Conservation (phyloP, 2,329 filamentous ascomycete genomes). For the Phialophora tarda region DNA sequence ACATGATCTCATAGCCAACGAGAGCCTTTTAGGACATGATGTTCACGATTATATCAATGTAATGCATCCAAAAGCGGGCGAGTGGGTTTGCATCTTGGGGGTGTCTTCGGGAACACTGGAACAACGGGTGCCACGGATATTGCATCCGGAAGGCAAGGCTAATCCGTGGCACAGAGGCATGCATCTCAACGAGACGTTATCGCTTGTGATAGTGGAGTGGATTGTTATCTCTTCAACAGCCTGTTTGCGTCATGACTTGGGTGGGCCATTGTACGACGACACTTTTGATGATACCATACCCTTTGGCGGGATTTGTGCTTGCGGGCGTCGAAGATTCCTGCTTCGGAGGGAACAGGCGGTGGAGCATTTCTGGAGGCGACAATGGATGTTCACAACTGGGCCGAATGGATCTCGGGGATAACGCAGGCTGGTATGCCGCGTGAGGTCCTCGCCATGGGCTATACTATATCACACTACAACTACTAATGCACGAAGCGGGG, state of each 20-base stretch:
- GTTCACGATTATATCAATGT: conserved; percentile 22
- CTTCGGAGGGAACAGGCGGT: conserved; percentile 14
- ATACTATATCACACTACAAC: conserved; percentile 8
- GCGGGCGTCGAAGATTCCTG: conserved; percentile 3
- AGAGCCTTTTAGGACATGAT: conserved; percentile 2
- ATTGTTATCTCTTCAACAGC: conserved; percentile 8
- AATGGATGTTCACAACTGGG: conserved; percentile 8
- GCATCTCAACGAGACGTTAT: conserved; percentile 1
- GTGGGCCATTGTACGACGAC: conserved; percentile 11
- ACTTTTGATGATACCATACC: conserved; percentile 24
- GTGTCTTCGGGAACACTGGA: background rate
- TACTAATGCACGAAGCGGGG: conserved; percentile 18
- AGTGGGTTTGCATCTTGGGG: conserved; percentile 9
- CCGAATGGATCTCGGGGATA: background rate
- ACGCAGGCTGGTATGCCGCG: conserved; percentile 26
- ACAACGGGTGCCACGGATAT: background rate
- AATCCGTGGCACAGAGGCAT: background rate
- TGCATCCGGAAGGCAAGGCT: conserved; percentile 9
- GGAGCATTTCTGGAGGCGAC: conserved; percentile 13
- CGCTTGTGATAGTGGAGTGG: conserved; percentile 10
- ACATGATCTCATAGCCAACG: conserved; percentile 30
- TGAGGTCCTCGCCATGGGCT: background rate
- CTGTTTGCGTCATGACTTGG: conserved; percentile 3
- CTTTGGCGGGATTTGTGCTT: conserved; percentile 6
- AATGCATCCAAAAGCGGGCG: conserved; percentile 33